Evolutionary conservation across 1,139 yeast species (phyloP), one percentile per base, ranked within the genome.

Genomic region (Blastobotrys niveus): DNA sequence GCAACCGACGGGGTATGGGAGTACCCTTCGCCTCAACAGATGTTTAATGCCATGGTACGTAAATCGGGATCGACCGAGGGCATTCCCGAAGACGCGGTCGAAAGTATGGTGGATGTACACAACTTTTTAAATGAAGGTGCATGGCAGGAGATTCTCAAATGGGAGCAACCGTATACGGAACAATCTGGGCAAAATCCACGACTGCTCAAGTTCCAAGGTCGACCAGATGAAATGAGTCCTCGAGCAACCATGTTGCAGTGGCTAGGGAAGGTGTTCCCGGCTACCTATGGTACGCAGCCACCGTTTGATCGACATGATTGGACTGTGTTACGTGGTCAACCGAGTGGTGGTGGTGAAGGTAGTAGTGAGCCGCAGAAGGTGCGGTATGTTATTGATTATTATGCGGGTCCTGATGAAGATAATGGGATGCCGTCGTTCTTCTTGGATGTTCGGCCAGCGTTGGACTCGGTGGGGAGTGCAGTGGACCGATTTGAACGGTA

Each of bases 291-390:
- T 49, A 68, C 81, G 0, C 82, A 82, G 49, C 86, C 94, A 4
- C 99, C 99, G 5, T 93, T 93, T 60, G 99, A 93, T 64, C 79
- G 98, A 63, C 99, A 93, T 59, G 99, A 93, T 66, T 93, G 99
- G 99, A 85, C 95, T 3, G 95, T 93, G 6, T 72, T 89, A 56
- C 74, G 99, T 55, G 72, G 66, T 51, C 57, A 56, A 1, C 55
- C 63, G 10, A 65, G 67, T 32, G 71, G 68, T 2, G 61, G 66
- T 0, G n/a, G n/a, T n/a, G n/a, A n/a, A n/a, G n/a, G n/a, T n/a
- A 12, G 14, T n/a, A 68, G 66, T 24, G 59, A 57, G 19, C 76
- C 89, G 85, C 57, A 72, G 53, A 64, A 78, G 66, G 79, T 91
- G 20, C 76, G 98, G 51, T 93, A 93, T 58, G 95, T 93, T 30